phyloP scores from a whole-genome alignment of 2,329 filamentous ascomycete species.

The Alternaria arbusti region DNA sequence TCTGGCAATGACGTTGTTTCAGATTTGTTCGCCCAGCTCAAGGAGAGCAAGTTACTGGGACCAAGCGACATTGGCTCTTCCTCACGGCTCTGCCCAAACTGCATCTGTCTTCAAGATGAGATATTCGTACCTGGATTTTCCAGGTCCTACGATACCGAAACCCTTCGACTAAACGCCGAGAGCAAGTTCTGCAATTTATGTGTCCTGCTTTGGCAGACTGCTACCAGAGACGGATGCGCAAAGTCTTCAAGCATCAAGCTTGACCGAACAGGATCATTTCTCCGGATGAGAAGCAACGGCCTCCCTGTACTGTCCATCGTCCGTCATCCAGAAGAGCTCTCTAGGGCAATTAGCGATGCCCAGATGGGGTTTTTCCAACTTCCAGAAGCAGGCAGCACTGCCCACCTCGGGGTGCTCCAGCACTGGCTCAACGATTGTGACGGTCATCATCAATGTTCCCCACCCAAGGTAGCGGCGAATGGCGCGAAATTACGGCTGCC shows the following conservation, averaged over 20 bases:
- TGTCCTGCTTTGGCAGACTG: not conserved
- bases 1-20: not conserved
- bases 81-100: not conserved
- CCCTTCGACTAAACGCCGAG: not conserved
- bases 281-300: not conserved
- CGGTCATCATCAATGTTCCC: slow-evolving; percentile 5
- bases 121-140: not conserved
- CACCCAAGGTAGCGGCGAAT: not conserved
- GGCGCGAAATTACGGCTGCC: not conserved
- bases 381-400: slow-evolving; percentile 5
- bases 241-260: not conserved
- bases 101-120: not conserved
- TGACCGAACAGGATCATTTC: not conserved
- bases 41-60: not conserved
- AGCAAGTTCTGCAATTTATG: not conserved
- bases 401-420: slow-evolving; percentile 10
- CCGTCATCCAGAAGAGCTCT: not conserved
- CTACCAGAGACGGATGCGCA: not conserved
- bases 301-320: slow-evolving; percentile 2
- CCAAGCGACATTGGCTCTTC: not conserved
- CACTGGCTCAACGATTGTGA: slow-evolving; percentile 22
- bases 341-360: not conserved
- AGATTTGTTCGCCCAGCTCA: not conserved
- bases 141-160: not conserved
- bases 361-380: slow-evolving; percentile 15